Base-by-base conservation (phyloP, 2,329 filamentous ascomycete genomes). In the Tothia fuscella region DNA sequence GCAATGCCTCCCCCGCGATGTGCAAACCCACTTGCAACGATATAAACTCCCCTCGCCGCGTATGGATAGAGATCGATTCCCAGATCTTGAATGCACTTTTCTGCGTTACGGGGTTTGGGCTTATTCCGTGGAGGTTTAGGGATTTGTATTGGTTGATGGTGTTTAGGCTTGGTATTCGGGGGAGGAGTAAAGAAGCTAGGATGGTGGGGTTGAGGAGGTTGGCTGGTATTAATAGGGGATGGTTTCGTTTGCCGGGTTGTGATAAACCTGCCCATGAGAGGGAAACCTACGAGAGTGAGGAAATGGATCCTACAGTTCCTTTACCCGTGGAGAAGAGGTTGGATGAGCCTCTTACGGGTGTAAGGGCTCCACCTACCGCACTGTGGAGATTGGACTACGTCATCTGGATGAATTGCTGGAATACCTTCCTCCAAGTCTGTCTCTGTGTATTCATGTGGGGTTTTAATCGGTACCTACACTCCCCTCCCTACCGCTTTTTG, bases 361-460 rank as follows among this genome's bases (percentile, higher is more conserved):
- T 73, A 13, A 75, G 81, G 4, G 82, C 83, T 1, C 71, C 73
- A 3, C 71, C 80, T 2, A 86, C 82, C 0, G 60, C 62, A 17
- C 49, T 72, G 9, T 89, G 83, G 82, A 88, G 83, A 59, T 65
- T 93, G 53, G 83, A 91, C 49, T 76, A 81, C 43, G 76, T 89
- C 25, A 68, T 93, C 26, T 88, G 80, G 80, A 70, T 79, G 50
- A 87, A 86, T 61, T 71, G 86, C 3, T 70, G 67, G 64, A 93
- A 93, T 54, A 91, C 85, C 0, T 71, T 88, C 42, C 70, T 91
- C 33, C 87, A 93, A 58, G 70, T 70, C 29, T 70, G 76, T 14
- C 68, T 93, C 2, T 81, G 77, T 6, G 79, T 73, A 3, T 82
- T 86, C 62, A 93, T 93, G 86, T 93, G 83, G 82, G 78, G 74